phyloP scores from a whole-genome alignment of 768 basidiomycete species.

The Candolleomyces eurysporus region DNA sequence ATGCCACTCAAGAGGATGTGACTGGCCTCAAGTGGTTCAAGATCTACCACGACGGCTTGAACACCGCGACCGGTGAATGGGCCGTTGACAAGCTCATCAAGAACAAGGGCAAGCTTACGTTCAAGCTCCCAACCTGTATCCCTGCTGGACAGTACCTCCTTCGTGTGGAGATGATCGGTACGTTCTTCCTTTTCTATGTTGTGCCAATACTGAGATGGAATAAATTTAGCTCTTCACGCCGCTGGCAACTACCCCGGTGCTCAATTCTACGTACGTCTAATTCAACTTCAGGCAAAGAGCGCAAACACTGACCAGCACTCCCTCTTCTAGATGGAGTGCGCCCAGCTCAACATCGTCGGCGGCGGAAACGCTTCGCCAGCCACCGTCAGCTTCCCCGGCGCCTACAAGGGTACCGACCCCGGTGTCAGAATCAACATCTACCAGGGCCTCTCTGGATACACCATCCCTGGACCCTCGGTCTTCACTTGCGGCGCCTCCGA shows the following conservation, averaged over 20 bases:
- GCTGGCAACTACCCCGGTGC: slow-evolving; percentile 51
- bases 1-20: slow-evolving; percentile 43
- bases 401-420: slow-evolving; percentile 44
- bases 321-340: slow-evolving; percentile 42
- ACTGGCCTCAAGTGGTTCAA: slow-evolving; percentile 57
- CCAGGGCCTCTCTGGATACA: slow-evolving; percentile 33
- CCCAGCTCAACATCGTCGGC: slow-evolving; percentile 44
- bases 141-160: slow-evolving; percentile 47
- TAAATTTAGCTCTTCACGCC: slow-evolving; percentile 38
- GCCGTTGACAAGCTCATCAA: slow-evolving; percentile 44
- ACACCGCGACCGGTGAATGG: slow-evolving; percentile 32
- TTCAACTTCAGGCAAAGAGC: not conserved
- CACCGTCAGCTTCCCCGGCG: slow-evolving; percentile 48
- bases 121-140: slow-evolving; percentile 46
- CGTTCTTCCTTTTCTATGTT: slow-evolving; percentile 4
- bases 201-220: not conserved
- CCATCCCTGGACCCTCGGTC: slow-evolving; percentile 39
- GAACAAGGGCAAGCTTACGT: slow-evolving; percentile 50
- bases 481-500: slow-evolving; percentile 32
- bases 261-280: slow-evolving; percentile 48
- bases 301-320: not conserved
- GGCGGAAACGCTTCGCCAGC: slow-evolving; percentile 38
- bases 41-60: slow-evolving; percentile 46
- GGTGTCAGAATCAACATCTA: slow-evolving; percentile 49
- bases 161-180: slow-evolving; percentile 51